These are phyloP conservation scores for Stephanodiscus minutulus DNA, from an alignment of 108 stramenopile species.

Conservation along the genomic window DNA sequence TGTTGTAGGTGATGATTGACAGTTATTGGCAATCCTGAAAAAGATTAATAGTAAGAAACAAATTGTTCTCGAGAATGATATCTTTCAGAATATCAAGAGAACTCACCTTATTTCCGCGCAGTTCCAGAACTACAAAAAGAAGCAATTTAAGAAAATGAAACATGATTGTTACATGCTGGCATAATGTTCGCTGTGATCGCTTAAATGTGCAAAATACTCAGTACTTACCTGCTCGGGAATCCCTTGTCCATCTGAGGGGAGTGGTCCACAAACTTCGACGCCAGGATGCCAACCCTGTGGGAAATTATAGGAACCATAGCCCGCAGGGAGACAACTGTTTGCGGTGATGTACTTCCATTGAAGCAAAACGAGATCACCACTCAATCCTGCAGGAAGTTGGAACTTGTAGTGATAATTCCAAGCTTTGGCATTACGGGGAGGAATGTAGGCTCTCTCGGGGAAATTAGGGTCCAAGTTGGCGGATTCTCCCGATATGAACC, in stretches of 20 bases:
- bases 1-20: conserved; percentile 12
- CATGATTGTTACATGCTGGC: neutral
- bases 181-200: neutral
- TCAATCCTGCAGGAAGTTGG: conserved; percentile 12
- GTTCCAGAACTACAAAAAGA: conserved; percentile 15
- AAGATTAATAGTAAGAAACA: neutral
- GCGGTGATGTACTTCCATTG: conserved; percentile 41
- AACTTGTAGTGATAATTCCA: conserved; percentile 3
- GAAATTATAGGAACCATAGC: conserved; percentile 20
- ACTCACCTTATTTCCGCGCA: conserved; percentile 27
- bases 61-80: neutral
- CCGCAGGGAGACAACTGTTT: conserved; percentile 39
- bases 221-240: conserved; percentile 34
- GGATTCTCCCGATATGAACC: conserved; percentile 38
- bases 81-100: neutral
- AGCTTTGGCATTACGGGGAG: neutral
- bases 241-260: conserved; percentile 35
- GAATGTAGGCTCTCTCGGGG: conserved; percentile 55
- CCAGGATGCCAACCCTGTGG: conserved; percentile 1
- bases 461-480: conserved; percentile 32
- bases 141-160: neutral
- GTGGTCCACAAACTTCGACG: conserved; percentile 8
- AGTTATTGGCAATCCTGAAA: conserved; percentile 3
- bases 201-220: neutral
- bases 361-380: conserved; percentile 10